Evolutionary conservation across 2,329 filamentous ascomycete genomes (phyloP).

Genomic region (Lachnellula hyalina): DNA sequence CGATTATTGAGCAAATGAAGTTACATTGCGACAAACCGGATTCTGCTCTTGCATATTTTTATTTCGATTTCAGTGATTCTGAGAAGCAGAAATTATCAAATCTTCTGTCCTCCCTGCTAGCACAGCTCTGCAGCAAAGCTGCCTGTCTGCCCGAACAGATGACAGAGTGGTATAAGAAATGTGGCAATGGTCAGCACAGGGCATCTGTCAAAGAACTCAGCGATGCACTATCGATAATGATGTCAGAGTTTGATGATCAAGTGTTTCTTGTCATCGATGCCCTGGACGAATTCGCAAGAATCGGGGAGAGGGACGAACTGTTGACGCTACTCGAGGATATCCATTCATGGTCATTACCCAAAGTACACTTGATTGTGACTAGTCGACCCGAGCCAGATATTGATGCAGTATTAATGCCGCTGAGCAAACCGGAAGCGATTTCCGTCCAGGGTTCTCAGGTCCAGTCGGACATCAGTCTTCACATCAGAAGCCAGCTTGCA

Average conservation of each 20-base stretch:
- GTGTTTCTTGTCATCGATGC: constrained; percentile 30
- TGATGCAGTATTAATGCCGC: constrained; percentile 12
- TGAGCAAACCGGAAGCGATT: constrained; percentile 13
- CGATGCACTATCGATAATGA: constrained; percentile 20
- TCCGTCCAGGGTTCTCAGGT: constrained; percentile 19
- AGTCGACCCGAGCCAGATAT: constrained; percentile 29
- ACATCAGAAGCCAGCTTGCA: constrained; percentile 21
- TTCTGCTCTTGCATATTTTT: constrained; percentile 29
- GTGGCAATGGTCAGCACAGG: constrained; percentile 20
- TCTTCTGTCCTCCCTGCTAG: constrained; percentile 35
- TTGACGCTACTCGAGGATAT: constrained; percentile 2
- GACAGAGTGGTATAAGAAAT: constrained; percentile 25
- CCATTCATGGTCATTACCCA: not conserved
- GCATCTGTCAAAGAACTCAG: constrained; percentile 25
- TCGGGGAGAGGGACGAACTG: constrained; percentile 5
- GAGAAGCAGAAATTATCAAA: constrained; percentile 32
- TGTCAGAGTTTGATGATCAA: constrained; percentile 21
- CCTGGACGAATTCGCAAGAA: constrained; percentile 27
- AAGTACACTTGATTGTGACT: constrained; percentile 11
- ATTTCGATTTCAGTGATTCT: constrained; percentile 36
- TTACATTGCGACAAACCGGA: not conserved
- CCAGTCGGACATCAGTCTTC: constrained; percentile 26
- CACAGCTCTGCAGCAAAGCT: constrained; percentile 29
- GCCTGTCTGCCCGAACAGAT: constrained; percentile 15
- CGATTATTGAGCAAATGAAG: constrained; percentile 28